Conservation (phyloP, 345 rosid species). For the Trapa incisa region DNA sequence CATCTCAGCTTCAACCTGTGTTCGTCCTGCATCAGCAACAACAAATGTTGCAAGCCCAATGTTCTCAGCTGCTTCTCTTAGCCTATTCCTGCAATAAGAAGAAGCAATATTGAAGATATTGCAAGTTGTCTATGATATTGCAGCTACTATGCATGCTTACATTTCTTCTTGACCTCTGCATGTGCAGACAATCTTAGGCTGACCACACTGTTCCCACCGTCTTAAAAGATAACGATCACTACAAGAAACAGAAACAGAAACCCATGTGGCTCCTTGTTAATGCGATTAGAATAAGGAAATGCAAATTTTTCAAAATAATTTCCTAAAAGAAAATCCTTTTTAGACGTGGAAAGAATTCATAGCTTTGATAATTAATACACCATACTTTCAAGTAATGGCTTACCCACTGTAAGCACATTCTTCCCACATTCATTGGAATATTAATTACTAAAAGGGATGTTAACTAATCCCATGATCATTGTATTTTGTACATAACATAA, state of each 20-base stretch:
- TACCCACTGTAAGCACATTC: background rate
- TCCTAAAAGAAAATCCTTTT: too few species aligned
- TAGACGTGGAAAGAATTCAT: background rate
- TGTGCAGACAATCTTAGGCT: slow-evolving; percentile 76
- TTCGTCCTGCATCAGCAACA: slow-evolving; percentile 95
- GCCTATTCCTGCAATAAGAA: slow-evolving; percentile 40
- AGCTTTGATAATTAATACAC: background rate
- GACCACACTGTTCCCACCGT: slow-evolving; percentile 76
- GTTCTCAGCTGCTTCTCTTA: slow-evolving; percentile 66
- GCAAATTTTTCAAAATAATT: background rate
- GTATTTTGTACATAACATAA: too few species aligned
- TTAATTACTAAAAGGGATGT: background rate
- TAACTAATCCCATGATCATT: too few species aligned
- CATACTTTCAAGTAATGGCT: background rate
- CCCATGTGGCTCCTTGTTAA: background rate
- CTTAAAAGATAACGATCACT: slow-evolving; percentile 58
- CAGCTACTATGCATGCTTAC: slow-evolving; percentile 33
- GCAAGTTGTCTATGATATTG: background rate
- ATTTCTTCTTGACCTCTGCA: slow-evolving; percentile 86
- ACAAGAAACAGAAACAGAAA: slow-evolving; percentile 11
- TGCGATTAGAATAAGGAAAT: background rate
- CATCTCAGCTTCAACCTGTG: slow-evolving; percentile 34
- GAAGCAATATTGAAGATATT: background rate
- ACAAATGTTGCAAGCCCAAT: slow-evolving; percentile 79
- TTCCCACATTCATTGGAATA: background rate